Conservation (phyloP, 805 yeast genomes). For the Cyberlindnera nakhonratchasimensis region DNA sequence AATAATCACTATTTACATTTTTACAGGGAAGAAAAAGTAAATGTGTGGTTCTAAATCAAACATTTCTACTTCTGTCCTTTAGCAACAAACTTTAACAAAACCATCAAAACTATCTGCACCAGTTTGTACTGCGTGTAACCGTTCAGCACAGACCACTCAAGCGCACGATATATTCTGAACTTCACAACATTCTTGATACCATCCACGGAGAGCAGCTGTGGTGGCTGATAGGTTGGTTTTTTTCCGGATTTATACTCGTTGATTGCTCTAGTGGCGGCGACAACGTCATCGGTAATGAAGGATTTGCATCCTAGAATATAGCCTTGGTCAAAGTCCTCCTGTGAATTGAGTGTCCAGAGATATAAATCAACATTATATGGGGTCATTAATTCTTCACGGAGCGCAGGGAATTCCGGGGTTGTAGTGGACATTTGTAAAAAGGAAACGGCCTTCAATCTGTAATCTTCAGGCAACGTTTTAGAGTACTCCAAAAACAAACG, state of each 20-base stretch:
- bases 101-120: constrained; percentile 7
- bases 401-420: constrained; percentile 34
- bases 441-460: constrained; percentile 57
- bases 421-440: constrained; percentile 42
- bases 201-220: constrained; percentile 9
- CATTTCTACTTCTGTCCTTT: constrained; percentile 14
- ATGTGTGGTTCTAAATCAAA: neutral
- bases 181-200: constrained; percentile 5
- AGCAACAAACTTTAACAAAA: constrained; percentile 6
- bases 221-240: constrained; percentile 1
- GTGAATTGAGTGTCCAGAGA: constrained; percentile 51
- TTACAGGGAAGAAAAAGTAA: neutral
- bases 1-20: neutral
- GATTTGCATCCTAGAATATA: constrained; percentile 35
- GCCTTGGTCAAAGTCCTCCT: constrained; percentile 36
- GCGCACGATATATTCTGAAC: constrained; percentile 18
- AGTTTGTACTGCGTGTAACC: constrained; percentile 12
- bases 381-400: constrained; percentile 29
- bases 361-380: constrained; percentile 36
- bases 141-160: constrained; percentile 20
- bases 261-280: constrained; percentile 14
- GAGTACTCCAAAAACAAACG: constrained; percentile 35
- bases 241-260: constrained; percentile 8
- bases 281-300: constrained; percentile 41
- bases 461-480: constrained; percentile 33